These are phyloP conservation scores for Cystoderma amianthinum DNA, from an alignment of 768 basidiomycete genomes.

Conservation along the genomic window DNA sequence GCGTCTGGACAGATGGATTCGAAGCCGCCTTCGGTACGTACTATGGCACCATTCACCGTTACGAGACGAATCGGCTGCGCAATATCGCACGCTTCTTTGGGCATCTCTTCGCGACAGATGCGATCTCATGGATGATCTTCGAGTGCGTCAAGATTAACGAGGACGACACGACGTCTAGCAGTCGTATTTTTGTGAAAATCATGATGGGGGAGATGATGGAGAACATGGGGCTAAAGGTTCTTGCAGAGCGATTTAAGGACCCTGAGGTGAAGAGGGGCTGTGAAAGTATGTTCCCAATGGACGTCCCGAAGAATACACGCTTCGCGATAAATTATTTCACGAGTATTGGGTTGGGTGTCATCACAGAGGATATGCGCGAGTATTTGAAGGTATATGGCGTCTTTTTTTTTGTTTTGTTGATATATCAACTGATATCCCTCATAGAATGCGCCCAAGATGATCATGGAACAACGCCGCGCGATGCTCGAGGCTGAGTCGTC, in stretches of 20 bases:
- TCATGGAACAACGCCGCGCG: slow-evolving; percentile 91
- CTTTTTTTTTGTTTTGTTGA: neutral
- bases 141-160: slow-evolving; percentile 90
- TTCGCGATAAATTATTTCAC: slow-evolving; percentile 99
- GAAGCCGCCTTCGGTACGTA: slow-evolving; percentile 86
- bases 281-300: slow-evolving; percentile 88
- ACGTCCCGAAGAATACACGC: slow-evolving; percentile 93
- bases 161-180: slow-evolving; percentile 93
- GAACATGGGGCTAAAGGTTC: slow-evolving; percentile 78
- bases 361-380: slow-evolving; percentile 97
- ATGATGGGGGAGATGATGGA: slow-evolving; percentile 95
- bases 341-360: slow-evolving; percentile 79
- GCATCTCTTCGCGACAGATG: slow-evolving; percentile 79
- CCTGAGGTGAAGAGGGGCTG: slow-evolving; percentile 71
- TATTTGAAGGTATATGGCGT: slow-evolving; percentile 70
- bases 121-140: slow-evolving; percentile 84
- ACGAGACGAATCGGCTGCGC: slow-evolving; percentile 96
- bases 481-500: slow-evolving; percentile 69
- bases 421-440: slow-evolving; percentile 6
- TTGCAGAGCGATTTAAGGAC: slow-evolving; percentile 90
- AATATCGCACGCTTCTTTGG: slow-evolving; percentile 98
- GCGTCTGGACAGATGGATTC: slow-evolving; percentile 86
- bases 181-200: slow-evolving; percentile 97
- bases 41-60: slow-evolving; percentile 95
- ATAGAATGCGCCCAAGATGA: slow-evolving; percentile 85